Evolutionary conservation across 192 early-diverging fungal species (phyloP), one percentile per base, ranked within the genome.

Genomic region (Dissophora globulifera): DNA sequence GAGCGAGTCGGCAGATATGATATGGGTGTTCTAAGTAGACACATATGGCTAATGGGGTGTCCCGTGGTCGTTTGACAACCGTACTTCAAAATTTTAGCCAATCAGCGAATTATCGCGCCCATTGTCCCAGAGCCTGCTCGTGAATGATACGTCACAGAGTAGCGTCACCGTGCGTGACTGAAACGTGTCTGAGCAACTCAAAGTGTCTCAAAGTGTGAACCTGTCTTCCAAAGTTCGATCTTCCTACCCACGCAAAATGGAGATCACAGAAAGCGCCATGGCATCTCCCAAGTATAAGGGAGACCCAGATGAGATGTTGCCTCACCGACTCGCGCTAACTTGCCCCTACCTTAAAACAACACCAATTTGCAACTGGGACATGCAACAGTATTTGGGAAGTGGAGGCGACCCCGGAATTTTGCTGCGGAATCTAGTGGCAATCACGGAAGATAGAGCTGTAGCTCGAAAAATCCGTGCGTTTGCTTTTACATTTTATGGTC

Each of bases 231-330:
- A n/a, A n/a, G n/a, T n/a, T n/a, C n/a, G n/a, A n/a, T n/a, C n/a
- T n/a, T n/a, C n/a, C n/a, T n/a, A n/a, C 38, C 38, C 13, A 40
- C 13, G 7, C 38, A 40, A 40, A 10, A 40, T 40, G 38, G 38
- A 10, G 38, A 40, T 13, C 13, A 40, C 38, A 7, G 38, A 40
- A 13, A 40, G 13, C 38, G 7, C 13, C 38, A 40, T 13, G 8
- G 38, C 13, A 40, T 50, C 49, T 19, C 49, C 49, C 19, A 50
- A 50, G 22, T 50, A 50, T 50, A 26, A 19, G 7, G 49, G 49
- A 23, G 49, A 11, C 25, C 49, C 49, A 23, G 15, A 19, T 10
- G 49, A 50, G 7, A 50, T 26, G 49, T 27, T 50, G 27, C 49
- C 49, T 25, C 25, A 22, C 3, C 19, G 22, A 9, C 49, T 50